These are phyloP conservation scores for Tolypocladium capitatum DNA, from an alignment of 2,329 filamentous ascomycete genomes.

Conservation along the genomic window DNA sequence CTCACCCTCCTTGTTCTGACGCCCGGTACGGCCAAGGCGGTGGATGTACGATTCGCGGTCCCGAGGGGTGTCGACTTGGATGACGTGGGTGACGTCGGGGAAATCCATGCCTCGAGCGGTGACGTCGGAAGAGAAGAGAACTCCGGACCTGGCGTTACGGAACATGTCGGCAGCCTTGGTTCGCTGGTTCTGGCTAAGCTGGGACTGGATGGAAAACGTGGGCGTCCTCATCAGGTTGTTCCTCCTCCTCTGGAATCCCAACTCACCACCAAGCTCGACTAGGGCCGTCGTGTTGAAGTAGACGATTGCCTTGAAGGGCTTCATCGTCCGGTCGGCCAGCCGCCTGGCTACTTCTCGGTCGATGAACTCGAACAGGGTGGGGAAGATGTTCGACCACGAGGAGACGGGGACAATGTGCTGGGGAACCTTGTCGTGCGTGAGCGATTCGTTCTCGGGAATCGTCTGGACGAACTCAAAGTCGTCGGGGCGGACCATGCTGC, in stretches of 20 bases:
- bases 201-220: slow-evolving; percentile 60
- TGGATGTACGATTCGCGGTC: slow-evolving; percentile 64
- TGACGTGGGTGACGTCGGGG: slow-evolving; percentile 65
- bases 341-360: slow-evolving; percentile 41
- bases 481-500: slow-evolving; percentile 59
- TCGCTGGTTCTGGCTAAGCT: slow-evolving; percentile 55
- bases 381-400: slow-evolving; percentile 64
- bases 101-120: slow-evolving; percentile 77
- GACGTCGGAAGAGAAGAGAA: slow-evolving; percentile 68
- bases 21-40: slow-evolving; percentile 62
- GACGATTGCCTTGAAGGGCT: slow-evolving; percentile 88
- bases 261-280: slow-evolving; percentile 49
- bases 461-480: slow-evolving; percentile 85
- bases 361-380: slow-evolving; percentile 64
- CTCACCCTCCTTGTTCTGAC: slow-evolving; percentile 60
- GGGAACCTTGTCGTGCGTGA: slow-evolving; percentile 74
- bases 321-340: slow-evolving; percentile 21
- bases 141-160: slow-evolving; percentile 45
- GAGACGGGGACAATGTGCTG: slow-evolving; percentile 59
- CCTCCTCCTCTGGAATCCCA: slow-evolving; percentile 28
- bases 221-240: slow-evolving; percentile 23
- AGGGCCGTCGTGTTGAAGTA: slow-evolving; percentile 74
- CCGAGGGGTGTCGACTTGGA: slow-evolving; percentile 54
- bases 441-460: slow-evolving; percentile 66
- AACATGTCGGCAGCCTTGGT: slow-evolving; percentile 62